These are phyloP conservation scores for Cornus controversa DNA, from an alignment of 148 eudicot species.

Conservation along the genomic window DNA sequence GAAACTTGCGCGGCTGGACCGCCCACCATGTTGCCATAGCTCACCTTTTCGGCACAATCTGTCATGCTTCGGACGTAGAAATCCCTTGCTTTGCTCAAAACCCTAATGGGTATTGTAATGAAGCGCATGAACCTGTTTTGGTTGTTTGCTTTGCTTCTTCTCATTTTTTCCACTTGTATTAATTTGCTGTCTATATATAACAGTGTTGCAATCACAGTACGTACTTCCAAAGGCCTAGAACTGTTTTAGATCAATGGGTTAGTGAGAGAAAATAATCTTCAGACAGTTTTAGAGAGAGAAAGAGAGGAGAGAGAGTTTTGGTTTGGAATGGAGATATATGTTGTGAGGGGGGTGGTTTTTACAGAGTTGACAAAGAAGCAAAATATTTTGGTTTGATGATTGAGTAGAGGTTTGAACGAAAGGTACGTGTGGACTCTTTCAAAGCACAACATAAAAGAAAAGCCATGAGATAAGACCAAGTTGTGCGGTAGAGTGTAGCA, in stretches of 20 bases:
- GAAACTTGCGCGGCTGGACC: slow-evolving; percentile 8
- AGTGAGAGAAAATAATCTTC: neutral
- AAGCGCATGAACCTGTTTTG: slow-evolving; percentile 39
- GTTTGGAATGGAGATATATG: too few relatives aligned
- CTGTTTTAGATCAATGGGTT: neutral
- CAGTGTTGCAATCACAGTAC: too few relatives aligned
- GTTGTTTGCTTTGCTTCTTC: slow-evolving; percentile 16
- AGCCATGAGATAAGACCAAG: neutral
- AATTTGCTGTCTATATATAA: too few relatives aligned
- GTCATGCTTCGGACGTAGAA: slow-evolving; percentile 55
- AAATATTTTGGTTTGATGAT: too few relatives aligned
- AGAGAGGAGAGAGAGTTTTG: neutral
- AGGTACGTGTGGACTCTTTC: neutral
- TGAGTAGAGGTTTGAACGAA: too few relatives aligned
- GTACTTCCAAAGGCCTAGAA: too few relatives aligned
- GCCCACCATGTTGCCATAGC: neutral
- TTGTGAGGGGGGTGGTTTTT: too few relatives aligned
- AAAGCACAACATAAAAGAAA: neutral
- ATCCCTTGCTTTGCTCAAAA: slow-evolving; percentile 55
- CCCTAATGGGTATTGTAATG: slow-evolving; percentile 44
- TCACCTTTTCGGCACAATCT: slow-evolving; percentile 22
- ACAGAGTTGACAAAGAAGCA: too few relatives aligned
- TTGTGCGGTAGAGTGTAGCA: too few relatives aligned
- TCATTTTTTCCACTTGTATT: slow-evolving; percentile 14
- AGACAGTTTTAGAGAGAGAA: neutral